phyloP scores from a whole-genome alignment of 352 stramenopile species.

The Pythium vanterpoolii region DNA sequence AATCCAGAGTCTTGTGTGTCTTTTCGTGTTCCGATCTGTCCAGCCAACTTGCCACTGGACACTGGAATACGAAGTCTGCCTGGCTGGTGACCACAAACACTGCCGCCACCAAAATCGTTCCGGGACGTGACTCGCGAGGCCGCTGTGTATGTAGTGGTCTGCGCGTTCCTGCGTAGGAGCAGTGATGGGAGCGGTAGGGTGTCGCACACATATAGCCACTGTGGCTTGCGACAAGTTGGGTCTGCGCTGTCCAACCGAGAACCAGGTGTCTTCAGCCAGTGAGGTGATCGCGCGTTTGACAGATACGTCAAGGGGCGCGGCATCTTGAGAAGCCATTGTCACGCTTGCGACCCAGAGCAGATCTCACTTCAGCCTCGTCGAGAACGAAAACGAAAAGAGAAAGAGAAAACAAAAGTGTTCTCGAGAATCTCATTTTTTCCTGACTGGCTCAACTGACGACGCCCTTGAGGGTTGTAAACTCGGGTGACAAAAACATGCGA shows the following conservation, averaged over 20 bases:
- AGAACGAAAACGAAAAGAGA: not conserved
- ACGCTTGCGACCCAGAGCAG: not conserved
- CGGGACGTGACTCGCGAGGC: no score
- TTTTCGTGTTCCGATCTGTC: not conserved
- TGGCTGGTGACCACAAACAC: no score
- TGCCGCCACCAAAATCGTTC: not conserved
- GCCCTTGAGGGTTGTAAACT: not conserved
- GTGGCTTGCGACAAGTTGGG: no score
- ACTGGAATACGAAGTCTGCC: no score
- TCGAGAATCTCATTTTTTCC: not conserved
- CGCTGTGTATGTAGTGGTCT: no score
- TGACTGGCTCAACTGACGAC: not conserved
- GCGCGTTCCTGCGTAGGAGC: no score
- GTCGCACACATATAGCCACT: no score
- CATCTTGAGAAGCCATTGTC: not conserved
- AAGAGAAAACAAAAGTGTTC: not conserved
- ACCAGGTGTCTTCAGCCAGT: no score
- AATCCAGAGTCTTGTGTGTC: not conserved
- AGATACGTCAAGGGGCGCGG: no score
- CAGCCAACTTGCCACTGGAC: not conserved
- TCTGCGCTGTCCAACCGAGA: no score
- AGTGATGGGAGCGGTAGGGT: no score
- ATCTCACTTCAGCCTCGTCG: not conserved
- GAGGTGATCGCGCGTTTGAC: no score
- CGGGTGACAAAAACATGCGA: not conserved